These are phyloP conservation scores for Deinandra increscens DNA, from an alignment of 129 eudicot species.

Conservation along the genomic window DNA sequence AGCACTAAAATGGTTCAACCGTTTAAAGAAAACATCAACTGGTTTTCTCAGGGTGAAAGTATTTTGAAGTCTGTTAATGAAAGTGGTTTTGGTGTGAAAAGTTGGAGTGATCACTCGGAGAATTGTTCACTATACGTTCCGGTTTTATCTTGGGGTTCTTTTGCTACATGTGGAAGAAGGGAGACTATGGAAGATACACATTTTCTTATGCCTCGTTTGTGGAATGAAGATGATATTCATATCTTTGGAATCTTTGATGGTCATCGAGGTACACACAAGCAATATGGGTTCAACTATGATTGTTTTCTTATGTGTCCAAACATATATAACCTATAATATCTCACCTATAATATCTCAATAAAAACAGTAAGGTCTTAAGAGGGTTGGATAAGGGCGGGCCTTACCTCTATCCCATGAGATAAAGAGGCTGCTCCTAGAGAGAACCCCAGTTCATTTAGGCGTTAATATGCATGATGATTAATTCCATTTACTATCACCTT, in stretches of 20 bases:
- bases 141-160: conserved; percentile 82
- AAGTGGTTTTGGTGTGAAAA: conserved; percentile 27
- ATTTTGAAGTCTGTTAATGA: conserved; percentile 32
- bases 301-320: neutral
- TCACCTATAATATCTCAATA: too few relatives aligned
- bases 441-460: neutral
- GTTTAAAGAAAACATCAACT: conserved; percentile 51
- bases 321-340: too few relatives aligned
- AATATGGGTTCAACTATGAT: neutral
- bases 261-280: conserved; percentile 73
- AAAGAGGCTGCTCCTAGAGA: too few relatives aligned
- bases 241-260: conserved; percentile 92
- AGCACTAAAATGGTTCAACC: conserved; percentile 26
- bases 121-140: conserved; percentile 50
- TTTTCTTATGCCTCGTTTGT: conserved; percentile 70
- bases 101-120: conserved; percentile 28
- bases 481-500: neutral
- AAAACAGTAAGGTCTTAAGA: too few relatives aligned
- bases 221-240: conserved; percentile 55
- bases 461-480: neutral
- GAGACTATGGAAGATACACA: conserved; percentile 97
- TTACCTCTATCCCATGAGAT: too few relatives aligned
- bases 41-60: conserved; percentile 67
- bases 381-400: too few relatives aligned
- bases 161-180: conserved; percentile 92